Base-by-base conservation (phyloP, 805 yeast genomes). In the Kluyveromyces starmeri region DNA sequence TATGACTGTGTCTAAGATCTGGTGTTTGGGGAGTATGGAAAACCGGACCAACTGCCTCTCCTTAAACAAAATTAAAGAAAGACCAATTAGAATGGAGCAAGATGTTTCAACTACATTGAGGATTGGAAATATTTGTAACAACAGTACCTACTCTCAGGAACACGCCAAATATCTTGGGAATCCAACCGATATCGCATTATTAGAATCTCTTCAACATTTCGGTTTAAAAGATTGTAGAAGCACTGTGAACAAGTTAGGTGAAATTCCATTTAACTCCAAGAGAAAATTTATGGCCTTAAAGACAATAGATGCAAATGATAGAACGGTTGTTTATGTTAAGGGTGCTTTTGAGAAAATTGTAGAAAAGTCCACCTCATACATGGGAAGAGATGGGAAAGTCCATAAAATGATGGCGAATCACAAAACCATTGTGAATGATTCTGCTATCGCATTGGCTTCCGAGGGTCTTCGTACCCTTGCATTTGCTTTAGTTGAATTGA, bases 111-210 rank as follows among this genome's bases (percentile, higher is more conserved):
- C 65, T 34, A 64, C 77, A 12, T 57, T 83, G 42, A 81, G 75
- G 46, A 65, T 75, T 26, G 89, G 88, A 13, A 78, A 73, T 46
- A 54, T 81, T 31, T 83, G 92, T 63, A 83, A 83, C 61, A 83
- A 83, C 52, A 73, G 86, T 10, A 69, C 73, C 41, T 82, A 62
- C 45, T 79, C 88, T 0, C 61, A 60, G 27, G 94, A 82, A 48
- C 73, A 70, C 51, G 81, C 73, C 39, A 77, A 73, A 51, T 80
- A 62, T 50, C 73, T 83, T 30, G 98, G 98, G 18, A 92, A 89
- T 58, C 95, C 98, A 25, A 85, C 95, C 10, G 98, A 92, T 61
- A 76, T 88, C 46, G 97, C 98, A 0, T 65, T 92, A 27, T 65
- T 86, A 37, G 95, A 84, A 57, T 73, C 75, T 21, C 64, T 86